Evolutionary conservation across 345 rosid species (phyloP).

Genomic region (Salix brachista): DNA sequence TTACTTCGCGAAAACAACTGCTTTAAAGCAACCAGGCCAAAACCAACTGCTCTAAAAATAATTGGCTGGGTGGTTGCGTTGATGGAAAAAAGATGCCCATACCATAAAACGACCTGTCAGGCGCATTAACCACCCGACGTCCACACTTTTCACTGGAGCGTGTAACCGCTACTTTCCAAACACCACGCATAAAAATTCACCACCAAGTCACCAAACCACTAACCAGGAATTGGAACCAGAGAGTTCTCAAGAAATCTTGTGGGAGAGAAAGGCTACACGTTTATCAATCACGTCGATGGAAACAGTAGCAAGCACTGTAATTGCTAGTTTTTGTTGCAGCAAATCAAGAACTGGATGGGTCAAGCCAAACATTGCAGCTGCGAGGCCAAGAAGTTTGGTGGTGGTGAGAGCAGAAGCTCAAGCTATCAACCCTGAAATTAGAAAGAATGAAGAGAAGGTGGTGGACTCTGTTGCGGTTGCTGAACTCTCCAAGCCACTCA

Average conservation of each 20-base stretch:
- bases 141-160: conserved; percentile 6
- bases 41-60: not conserved
- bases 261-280: not conserved
- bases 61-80: not conserved
- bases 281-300: conserved; percentile 29
- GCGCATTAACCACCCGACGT: not conserved
- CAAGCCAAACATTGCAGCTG: conserved; percentile 10
- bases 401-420: conserved; percentile 67
- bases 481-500: conserved; percentile 77
- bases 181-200: not conserved
- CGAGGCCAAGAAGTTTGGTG: conserved; percentile 33
- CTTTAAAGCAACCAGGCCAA: too few relatives aligned
- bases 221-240: not conserved
- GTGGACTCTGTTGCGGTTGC: conserved; percentile 69
- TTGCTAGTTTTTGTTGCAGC: conserved; percentile 27
- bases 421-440: conserved; percentile 65
- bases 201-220: not conserved
- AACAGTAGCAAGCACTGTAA: conserved; percentile 6
- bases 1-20: too few relatives aligned
- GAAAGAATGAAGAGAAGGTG: conserved; percentile 83
- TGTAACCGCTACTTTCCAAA: conserved; percentile 17
- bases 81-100: not conserved
- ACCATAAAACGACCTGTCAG: not conserved
- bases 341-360: conserved; percentile 15
- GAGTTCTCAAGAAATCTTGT: not conserved